Conservation (phyloP, 2,329 filamentous ascomycete genomes). For the Volutella citrinella region DNA sequence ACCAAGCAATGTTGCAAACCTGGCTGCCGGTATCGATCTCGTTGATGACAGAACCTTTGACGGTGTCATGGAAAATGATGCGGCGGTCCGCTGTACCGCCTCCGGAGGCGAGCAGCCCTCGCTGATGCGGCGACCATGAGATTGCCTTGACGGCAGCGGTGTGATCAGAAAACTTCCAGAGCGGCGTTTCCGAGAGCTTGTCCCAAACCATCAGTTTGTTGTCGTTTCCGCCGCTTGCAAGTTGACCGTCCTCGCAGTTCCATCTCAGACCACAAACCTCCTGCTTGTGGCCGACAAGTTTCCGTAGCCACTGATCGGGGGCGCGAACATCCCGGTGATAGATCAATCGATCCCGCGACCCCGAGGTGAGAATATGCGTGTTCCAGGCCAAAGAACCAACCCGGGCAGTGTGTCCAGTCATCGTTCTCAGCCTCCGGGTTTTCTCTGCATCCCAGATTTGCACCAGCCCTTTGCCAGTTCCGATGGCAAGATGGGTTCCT, state of each 20-base stretch:
- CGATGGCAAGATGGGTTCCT: slow-evolving; percentile 92
- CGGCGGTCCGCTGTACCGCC: slow-evolving; percentile 93
- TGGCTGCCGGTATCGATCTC: slow-evolving; percentile 96
- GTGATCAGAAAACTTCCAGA: slow-evolving; percentile 93
- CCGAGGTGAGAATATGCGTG: slow-evolving; percentile 93
- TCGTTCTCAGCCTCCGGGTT: slow-evolving; percentile 80
- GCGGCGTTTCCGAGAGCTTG: slow-evolving; percentile 84
- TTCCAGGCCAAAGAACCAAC: slow-evolving; percentile 98
- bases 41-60: slow-evolving; percentile 75
- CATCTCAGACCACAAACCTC: slow-evolving; percentile 96
- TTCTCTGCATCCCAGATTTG: slow-evolving; percentile 97
- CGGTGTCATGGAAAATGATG: slow-evolving; percentile 97
- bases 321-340: slow-evolving; percentile 94
- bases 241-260: slow-evolving; percentile 93
- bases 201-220: slow-evolving; percentile 99
- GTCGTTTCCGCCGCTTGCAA: slow-evolving; percentile 95
- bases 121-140: slow-evolving; percentile 95
- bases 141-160: slow-evolving; percentile 97
- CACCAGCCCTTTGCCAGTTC: slow-evolving; percentile 89
- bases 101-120: slow-evolving; percentile 88
- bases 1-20: slow-evolving; percentile 98
- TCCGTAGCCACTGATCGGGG: slow-evolving; percentile 84
- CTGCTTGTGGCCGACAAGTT: slow-evolving; percentile 92
- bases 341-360: slow-evolving; percentile 88
- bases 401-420: slow-evolving; percentile 92